Base-by-base conservation (phyloP, 2,329 filamentous ascomycete genomes). In the Hypoxylon sp. region DNA sequence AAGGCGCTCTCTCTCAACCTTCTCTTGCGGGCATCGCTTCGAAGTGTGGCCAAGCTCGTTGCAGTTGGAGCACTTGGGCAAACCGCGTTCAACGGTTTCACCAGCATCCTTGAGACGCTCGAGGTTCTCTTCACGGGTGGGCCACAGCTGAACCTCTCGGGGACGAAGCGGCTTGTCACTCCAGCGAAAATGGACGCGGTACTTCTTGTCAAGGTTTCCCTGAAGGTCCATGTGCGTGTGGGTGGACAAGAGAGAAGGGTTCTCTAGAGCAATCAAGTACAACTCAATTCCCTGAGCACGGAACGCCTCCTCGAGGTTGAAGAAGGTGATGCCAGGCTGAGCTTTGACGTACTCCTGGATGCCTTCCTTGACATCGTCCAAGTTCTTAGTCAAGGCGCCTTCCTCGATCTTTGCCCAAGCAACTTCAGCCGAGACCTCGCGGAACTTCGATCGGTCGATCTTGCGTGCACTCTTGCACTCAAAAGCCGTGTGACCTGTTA, bases 141-240 rank as follows among this genome's bases (percentile, higher is more conserved):
- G 90, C 87, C 89, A 93, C 1, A 80, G 76, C 0, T 85, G 81
- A 19, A 81, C 82, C 76, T 91, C 86, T 54, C 85, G 85, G 29
- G 86, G 86, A 2, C 88, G 85, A 19, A 80, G 76, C 0, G 90
- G 85, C 69, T 86, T 86, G 30, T 83, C 77, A 1, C 82, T 83
- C 70, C 89, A 88, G 51, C 90, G 87, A 74, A 89, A 88, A 0
- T 86, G 86, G 52, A 92, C 81, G 0, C 84, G 85, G 71, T 85
- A 92, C 74, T 88, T 88, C 77, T 88, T 88, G 61, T 85, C 84
- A 19, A 90, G 80, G 65, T 90, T 87, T 4, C 90, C 90, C 73
- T 92, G 89, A 1, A 92, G 80, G 68, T 92, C 89, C 87, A 92
- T 90, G 77, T 91, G 90, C 65, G 88, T 91, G 70, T 89, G 84